These are phyloP conservation scores for Entrophospora sp. DNA, from an alignment of 192 early-diverging fungal genomes.

Conservation along the genomic window DNA sequence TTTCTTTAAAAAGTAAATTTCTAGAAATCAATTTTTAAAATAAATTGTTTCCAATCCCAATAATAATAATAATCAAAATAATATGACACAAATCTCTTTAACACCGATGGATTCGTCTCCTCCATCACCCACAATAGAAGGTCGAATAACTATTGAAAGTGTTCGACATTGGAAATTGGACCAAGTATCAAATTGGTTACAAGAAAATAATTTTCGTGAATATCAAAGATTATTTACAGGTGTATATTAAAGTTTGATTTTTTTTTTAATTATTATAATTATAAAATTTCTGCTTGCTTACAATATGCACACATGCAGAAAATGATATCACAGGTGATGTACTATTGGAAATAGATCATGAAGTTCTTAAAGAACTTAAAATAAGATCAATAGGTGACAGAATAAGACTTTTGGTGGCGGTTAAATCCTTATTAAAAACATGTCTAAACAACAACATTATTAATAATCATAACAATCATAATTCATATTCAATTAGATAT, in stretches of 20 bases:
- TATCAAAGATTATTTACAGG: conserved; percentile 37
- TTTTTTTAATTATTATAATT: background rate
- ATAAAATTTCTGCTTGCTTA: background rate
- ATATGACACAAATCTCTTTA: conserved; percentile 5
- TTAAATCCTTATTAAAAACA: conserved; percentile 60
- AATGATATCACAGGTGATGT: conserved; percentile 77
- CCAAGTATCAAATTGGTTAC: conserved; percentile 45
- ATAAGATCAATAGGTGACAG: conserved; percentile 77
- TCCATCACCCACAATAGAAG: background rate
- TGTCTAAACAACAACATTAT: conserved; percentile 33
- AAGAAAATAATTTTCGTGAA: conserved; percentile 42
- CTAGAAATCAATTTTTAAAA: too few relatives aligned
- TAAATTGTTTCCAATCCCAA: too few relatives aligned
- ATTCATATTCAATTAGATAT: background rate
- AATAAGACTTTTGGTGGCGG: conserved; percentile 66
- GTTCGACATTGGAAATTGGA: conserved; percentile 41
- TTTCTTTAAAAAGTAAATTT: too few relatives aligned
- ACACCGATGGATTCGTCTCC: background rate
- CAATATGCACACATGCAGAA: conserved; percentile 30
- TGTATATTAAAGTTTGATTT: background rate
- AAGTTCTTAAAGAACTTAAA: conserved; percentile 71
- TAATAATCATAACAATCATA: background rate
- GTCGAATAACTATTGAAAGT: conserved; percentile 4
- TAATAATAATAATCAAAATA: background rate
- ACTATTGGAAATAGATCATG: conserved; percentile 76